These are phyloP conservation scores for Serendipita sp. DNA, from an alignment of 768 basidiomycete genomes.

Conservation along the genomic window DNA sequence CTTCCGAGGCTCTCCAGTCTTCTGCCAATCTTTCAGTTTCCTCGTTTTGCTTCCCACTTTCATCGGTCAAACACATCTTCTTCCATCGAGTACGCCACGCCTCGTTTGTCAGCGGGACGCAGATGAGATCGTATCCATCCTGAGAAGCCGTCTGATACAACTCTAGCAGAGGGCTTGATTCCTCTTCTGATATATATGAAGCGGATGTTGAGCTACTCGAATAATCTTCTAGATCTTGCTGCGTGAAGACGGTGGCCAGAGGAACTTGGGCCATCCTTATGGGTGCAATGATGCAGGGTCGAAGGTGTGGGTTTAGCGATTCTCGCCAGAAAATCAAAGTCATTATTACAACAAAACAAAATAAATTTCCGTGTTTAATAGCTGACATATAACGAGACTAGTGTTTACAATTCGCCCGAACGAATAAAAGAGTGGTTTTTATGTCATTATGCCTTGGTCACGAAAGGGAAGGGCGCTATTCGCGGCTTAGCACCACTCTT, in stretches of 20 bases:
- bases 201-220: not conserved
- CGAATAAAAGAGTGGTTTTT: too few species aligned
- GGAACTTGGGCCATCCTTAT: slow-evolving; percentile 9
- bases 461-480: slow-evolving; percentile 12
- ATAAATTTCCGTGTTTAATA: not conserved
- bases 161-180: not conserved
- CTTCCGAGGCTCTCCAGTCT: slow-evolving; percentile 69
- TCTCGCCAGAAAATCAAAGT: not conserved
- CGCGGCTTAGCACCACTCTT: slow-evolving; percentile 5
- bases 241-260: slow-evolving; percentile 10
- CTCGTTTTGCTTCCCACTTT: slow-evolving; percentile 24
- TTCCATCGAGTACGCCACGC: slow-evolving; percentile 82
- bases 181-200: not conserved
- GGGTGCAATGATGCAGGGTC: not conserved
- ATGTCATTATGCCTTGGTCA: slow-evolving; percentile 7
- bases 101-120: slow-evolving; percentile 75
- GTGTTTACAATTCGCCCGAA: too few species aligned
- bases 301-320: not conserved
- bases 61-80: slow-evolving; percentile 60
- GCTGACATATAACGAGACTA: not conserved
- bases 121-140: slow-evolving; percentile 61
- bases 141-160: slow-evolving; percentile 8
- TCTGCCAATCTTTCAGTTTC: slow-evolving; percentile 45
- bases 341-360: not conserved
- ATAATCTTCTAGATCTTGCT: slow-evolving; percentile 8